Conservation (phyloP, 495 filamentous ascomycete genomes). For the Penicillium lagena region DNA sequence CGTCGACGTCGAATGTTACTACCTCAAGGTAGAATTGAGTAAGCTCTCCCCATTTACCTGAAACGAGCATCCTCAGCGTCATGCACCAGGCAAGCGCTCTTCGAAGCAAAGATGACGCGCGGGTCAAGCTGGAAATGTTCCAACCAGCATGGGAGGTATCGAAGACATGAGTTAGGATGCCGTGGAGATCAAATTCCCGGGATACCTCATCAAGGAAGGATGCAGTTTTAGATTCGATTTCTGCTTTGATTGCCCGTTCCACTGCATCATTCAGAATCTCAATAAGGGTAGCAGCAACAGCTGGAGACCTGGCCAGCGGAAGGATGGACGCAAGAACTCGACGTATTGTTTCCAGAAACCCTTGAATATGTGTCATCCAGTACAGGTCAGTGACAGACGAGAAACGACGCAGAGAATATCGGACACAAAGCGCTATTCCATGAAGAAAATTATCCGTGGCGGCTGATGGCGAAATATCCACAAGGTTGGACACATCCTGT, state of each 20-base stretch:
- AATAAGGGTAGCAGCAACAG: constrained; percentile 31
- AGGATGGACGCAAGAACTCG: constrained; percentile 21
- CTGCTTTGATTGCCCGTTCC: constrained; percentile 26
- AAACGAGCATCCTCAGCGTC: constrained; percentile 19
- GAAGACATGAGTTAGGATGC: constrained; percentile 20
- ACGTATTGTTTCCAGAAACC: constrained; percentile 19
- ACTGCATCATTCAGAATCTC: constrained; percentile 35
- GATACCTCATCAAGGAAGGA: constrained; percentile 19
- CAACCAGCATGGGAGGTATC: constrained; percentile 23
- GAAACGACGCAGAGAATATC: constrained; percentile 39
- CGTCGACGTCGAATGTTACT: constrained; percentile 29
- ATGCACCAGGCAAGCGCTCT: constrained; percentile 32
- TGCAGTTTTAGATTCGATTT: constrained; percentile 18
- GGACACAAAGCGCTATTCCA: constrained; percentile 46
- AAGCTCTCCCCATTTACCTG: constrained; percentile 10
- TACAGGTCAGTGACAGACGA: constrained; percentile 23
- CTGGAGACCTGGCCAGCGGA: constrained; percentile 28
- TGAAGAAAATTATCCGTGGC: constrained; percentile 59
- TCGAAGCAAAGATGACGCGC: constrained; percentile 33
- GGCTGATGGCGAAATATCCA: constrained; percentile 27
- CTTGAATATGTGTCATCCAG: constrained; percentile 31
- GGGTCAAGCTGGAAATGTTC: constrained; percentile 26
- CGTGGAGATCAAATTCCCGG: constrained; percentile 22
- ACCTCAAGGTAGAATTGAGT: constrained; percentile 18
- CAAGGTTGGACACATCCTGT: constrained; percentile 37